phyloP scores from a whole-genome alignment of 1,284 basidiomycete species.

The Ceratobasidium sp. region DNA sequence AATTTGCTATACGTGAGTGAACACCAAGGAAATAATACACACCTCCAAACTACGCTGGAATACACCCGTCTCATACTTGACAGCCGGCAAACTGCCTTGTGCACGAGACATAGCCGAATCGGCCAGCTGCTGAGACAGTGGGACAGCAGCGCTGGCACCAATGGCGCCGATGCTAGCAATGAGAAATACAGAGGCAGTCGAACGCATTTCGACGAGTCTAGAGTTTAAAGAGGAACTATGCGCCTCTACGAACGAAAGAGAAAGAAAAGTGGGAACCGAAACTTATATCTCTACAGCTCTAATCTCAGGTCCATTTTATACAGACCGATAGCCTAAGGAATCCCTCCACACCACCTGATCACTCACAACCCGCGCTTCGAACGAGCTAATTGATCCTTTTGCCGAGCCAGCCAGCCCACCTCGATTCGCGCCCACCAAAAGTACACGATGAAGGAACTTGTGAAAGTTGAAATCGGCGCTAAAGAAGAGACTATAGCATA shows the following conservation, averaged over 20 bases:
- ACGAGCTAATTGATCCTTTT: not conserved
- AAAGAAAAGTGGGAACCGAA: not conserved
- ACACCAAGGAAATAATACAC: not conserved
- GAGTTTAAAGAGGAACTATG: too few relatives aligned
- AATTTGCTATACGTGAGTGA: not conserved
- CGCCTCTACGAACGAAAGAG: too few relatives aligned
- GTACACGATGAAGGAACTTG: not conserved
- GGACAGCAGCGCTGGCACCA: not conserved
- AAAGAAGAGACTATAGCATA: not conserved
- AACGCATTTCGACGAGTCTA: too few relatives aligned
- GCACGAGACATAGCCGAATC: constrained; percentile 40
- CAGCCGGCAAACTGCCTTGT: constrained; percentile 29
- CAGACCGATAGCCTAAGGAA: too few relatives aligned
- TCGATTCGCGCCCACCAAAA: not conserved
- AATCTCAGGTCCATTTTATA: constrained; percentile 12
- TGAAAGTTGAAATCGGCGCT: not conserved
- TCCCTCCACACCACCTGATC: not conserved
- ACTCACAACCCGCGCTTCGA: not conserved
- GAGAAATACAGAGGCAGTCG: constrained; percentile 27
- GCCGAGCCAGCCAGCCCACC: not conserved
- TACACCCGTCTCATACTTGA: constrained; percentile 40
- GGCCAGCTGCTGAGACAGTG: constrained; percentile 28
- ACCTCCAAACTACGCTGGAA: constrained; percentile 41
- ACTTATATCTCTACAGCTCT: not conserved
- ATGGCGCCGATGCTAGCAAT: not conserved